These are phyloP conservation scores for Delonix regia DNA, from an alignment of 306 rosid genomes.

Conservation along the genomic window DNA sequence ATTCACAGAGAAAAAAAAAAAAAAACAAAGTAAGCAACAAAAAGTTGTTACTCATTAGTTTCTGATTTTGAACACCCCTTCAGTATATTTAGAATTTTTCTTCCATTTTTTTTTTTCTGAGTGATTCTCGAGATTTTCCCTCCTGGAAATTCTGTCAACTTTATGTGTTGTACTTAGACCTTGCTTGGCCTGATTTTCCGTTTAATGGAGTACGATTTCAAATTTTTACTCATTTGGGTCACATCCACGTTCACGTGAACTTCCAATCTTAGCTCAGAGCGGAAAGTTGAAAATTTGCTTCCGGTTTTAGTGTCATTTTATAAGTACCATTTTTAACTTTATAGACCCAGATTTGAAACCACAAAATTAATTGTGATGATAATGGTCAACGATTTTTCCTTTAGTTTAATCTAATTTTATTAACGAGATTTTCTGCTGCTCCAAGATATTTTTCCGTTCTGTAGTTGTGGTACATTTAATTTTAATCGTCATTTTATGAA, in stretches of 20 bases:
- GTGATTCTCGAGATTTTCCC: background rate
- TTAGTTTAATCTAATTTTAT: background rate
- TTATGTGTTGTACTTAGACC: background rate
- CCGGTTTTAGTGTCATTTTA: background rate
- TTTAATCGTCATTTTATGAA: constrained; percentile 17
- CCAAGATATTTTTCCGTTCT: background rate
- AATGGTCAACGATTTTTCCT: background rate
- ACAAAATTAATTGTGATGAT: background rate
- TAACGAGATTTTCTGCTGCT: background rate
- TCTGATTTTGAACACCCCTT: constrained; percentile 21
- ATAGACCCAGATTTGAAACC: background rate
- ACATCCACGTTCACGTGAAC: background rate
- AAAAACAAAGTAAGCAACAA: background rate
- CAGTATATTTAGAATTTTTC: background rate
- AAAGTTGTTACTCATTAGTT: constrained; percentile 10
- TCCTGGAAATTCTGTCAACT: background rate
- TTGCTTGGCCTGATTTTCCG: background rate
- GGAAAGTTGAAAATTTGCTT: constrained; percentile 2
- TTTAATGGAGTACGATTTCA: constrained; percentile 3
- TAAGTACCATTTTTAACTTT: background rate
- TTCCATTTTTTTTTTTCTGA: background rate
- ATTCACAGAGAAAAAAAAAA: background rate
- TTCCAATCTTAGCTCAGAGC: constrained; percentile 19
- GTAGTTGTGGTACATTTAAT: constrained; percentile 1
- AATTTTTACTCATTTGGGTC: constrained; percentile 4